phyloP scores from a whole-genome alignment of 352 stramenopile species.

The Pythium plurisporium region DNA sequence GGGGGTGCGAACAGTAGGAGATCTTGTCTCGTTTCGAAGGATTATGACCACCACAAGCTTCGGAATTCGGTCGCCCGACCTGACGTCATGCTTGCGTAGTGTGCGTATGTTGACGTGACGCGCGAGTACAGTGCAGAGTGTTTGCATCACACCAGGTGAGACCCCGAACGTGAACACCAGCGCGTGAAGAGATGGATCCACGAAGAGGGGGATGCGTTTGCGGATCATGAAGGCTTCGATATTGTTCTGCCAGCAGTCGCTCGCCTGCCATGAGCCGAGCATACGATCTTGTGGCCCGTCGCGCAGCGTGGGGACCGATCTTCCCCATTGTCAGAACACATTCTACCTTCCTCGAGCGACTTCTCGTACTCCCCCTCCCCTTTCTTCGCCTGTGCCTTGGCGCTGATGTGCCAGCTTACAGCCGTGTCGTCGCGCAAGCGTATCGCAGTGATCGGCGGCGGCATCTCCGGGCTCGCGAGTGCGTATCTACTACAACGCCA shows the following conservation, averaged over 20 bases:
- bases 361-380: neutral
- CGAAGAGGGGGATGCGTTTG: neutral
- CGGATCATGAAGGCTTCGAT: neutral
- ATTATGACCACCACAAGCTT: neutral
- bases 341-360: neutral
- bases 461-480: slow-evolving; percentile 31
- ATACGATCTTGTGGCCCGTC: neutral
- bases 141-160: neutral
- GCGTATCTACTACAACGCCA: slow-evolving; percentile 27
- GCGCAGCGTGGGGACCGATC: neutral
- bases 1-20: too few relatives aligned
- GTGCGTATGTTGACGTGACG: neutral
- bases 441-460: slow-evolving; percentile 29
- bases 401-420: slow-evolving; percentile 14
- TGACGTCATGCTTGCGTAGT: neutral
- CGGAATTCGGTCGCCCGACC: neutral
- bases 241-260: neutral
- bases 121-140: neutral
- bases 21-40: neutral
- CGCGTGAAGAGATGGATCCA: slow-evolving; percentile 1
- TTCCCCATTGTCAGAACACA: neutral
- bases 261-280: neutral
- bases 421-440: slow-evolving; percentile 18
- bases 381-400: too few relatives aligned
- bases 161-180: neutral